Evolutionary conservation across 2,329 filamentous ascomycete species (phyloP).

Genomic region (Teratosphaeria destructans): DNA sequence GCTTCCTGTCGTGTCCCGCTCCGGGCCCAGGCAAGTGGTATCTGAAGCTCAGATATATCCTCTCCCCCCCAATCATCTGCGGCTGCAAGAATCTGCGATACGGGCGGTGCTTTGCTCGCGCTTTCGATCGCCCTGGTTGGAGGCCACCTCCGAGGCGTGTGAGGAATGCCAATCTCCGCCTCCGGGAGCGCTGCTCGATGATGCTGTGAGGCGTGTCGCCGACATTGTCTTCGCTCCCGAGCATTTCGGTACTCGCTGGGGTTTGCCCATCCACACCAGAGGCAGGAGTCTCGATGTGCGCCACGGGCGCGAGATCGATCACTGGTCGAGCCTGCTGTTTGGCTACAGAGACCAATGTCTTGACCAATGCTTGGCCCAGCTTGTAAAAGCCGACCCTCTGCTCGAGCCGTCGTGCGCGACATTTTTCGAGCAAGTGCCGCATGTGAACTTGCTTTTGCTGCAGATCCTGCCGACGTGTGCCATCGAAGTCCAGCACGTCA

Average conservation of each 20-base stretch:
- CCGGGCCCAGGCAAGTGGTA: not conserved
- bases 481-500: not conserved
- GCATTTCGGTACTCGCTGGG: not conserved
- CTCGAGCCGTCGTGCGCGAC: conserved; percentile 4
- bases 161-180: not conserved
- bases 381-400: conserved; percentile 8
- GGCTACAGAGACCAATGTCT: not conserved
- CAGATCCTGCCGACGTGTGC: not conserved
- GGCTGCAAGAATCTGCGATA: not conserved
- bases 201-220: not conserved
- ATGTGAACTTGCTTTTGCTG: not conserved
- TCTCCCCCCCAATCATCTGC: not conserved
- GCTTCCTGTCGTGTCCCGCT: not conserved
- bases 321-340: not conserved
- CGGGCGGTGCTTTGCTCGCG: not conserved
- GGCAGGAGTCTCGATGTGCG: not conserved
- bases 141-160: not conserved
- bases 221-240: not conserved
- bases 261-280: not conserved
- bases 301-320: not conserved
- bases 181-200: not conserved
- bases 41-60: not conserved
- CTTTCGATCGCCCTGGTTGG: not conserved
- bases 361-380: conserved; percentile 10
- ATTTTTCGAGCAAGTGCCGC: not conserved